These are phyloP conservation scores for Haplosporangium gracile DNA, from an alignment of 192 early-diverging fungal species.

Conservation along the genomic window DNA sequence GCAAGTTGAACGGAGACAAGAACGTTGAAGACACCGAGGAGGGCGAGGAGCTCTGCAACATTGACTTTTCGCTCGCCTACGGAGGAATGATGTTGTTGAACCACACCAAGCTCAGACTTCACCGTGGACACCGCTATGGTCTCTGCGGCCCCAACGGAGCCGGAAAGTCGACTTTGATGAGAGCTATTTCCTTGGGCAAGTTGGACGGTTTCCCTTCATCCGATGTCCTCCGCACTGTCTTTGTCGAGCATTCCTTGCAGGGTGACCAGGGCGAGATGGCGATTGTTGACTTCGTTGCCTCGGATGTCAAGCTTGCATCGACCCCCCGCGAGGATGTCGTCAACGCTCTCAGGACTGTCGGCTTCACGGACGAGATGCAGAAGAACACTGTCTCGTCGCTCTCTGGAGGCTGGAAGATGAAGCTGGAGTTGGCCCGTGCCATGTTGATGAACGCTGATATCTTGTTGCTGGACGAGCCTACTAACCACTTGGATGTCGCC, in stretches of 20 bases:
- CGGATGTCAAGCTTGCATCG: constrained; percentile 69
- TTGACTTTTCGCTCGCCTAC: constrained; percentile 87
- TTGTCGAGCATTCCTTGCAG: constrained; percentile 84
- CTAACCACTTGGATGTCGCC: constrained; percentile 86
- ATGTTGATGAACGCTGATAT: constrained; percentile 91
- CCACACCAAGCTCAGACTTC: constrained; percentile 71
- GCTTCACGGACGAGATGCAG: constrained; percentile 76
- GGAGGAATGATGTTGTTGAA: constrained; percentile 86
- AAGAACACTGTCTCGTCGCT: constrained; percentile 78
- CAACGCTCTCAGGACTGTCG: constrained; percentile 69
- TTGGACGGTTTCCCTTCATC: constrained; percentile 79
- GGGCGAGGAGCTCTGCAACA: constrained; percentile 76
- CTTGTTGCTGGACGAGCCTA: constrained; percentile 88
- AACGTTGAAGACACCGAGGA: constrained; percentile 62
- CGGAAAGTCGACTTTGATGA: constrained; percentile 90
- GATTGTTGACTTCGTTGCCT: constrained; percentile 77
- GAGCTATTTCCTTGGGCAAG: constrained; percentile 86
- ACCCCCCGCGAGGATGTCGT: constrained; percentile 65
- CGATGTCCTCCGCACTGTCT: constrained; percentile 80
- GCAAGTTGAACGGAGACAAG: constrained; percentile 59
- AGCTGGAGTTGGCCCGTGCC: constrained; percentile 88
- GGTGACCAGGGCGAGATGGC: constrained; percentile 79
- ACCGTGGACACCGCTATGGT: constrained; percentile 86
- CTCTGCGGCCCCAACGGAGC: constrained; percentile 85
- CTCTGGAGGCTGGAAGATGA: constrained; percentile 94